Evolutionary conservation across 2,329 filamentous ascomycete genomes (phyloP), one percentile per base, ranked within the genome.

Genomic region (Penicillium sclerotiorum): DNA sequence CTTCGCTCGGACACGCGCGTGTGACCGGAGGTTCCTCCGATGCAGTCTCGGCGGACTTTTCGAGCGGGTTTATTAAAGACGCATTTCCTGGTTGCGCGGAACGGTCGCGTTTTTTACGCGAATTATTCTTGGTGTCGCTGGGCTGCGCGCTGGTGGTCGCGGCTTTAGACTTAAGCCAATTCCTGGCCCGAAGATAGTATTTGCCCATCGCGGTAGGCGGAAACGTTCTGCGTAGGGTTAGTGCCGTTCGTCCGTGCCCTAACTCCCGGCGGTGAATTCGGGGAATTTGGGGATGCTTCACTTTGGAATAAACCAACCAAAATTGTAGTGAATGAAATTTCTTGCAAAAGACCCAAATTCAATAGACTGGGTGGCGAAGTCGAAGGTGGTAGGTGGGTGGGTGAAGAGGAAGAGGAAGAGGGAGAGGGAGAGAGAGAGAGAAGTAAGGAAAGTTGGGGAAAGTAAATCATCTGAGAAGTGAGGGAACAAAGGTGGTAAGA

Each of bases 141-240:
- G 47, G 52, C 36, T 49, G 45, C 47, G 47, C 44, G 35, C 15
- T 17, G 3, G 33, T 17, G 33, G 50, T 49, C 37, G 42, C 51
- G 45, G 53, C 53, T 46, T 59, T 40, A 32, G 49, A 50, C 52
- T 52, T 46, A 22, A 40, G 46, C 45, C 51, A 49, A 30, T 44
- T 53, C 41, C 41, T 42, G 27, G 39, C 39, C 30, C 52, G 57
- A 50, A 53, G 56, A 20, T 49, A 51, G 51, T 47, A 45, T n/a
- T n/a, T n/a, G 28, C 54, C 54, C 56, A 52, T 57, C 50, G 53
- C 49, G 58, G 57, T 48, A 58, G 54, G 58, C 58, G 56, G 58
- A 58, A 56, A 25, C 35, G 44, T 39, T 39, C 43, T 50, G 51
- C 43, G 48, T 55, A 59, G 56, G 48, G 54, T 60, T 59, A 61